Base-by-base conservation (phyloP, 1,139 yeast species). In the Pichia sp. region DNA sequence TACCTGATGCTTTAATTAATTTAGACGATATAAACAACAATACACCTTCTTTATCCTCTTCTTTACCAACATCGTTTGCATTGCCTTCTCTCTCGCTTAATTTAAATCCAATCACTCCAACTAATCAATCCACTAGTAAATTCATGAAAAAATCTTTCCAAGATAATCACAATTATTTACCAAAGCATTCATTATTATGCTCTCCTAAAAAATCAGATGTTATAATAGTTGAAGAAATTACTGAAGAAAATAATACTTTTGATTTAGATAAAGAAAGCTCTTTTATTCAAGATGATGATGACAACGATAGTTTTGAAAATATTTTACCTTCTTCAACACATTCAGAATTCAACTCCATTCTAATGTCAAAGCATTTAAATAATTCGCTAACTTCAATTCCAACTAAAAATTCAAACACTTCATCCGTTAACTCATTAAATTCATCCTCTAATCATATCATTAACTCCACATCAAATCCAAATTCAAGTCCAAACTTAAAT, bases 1-100 rank as follows among this genome's bases (percentile, higher is more conserved):
- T 59, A 22, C 64, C 64, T 1, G 53, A 59, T 33, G 60, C 63
- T 2, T 43, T 59, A n/a, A 60, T 60, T 15, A 58, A 60, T 45
- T 50, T 60, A 37, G 63, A 60, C 41, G 62, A 58, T 40, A 51
- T 60, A 8, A 47, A 55, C 25, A 41, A 31, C 22, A 26, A 11
- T 5, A 7, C 27, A 21, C n/a, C 20, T 26, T 26, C 28, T 8
- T 16, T 35, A 21, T 14, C 37, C 6, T 28, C 30, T n/a, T 27
- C 41, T 18, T 38, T 30, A 19, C 33, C 35, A n/a, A n/a, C 19
- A 23, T n/a, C 14, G 4, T 8, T 13, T 25, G n/a, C 10, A n/a
- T 21, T 11, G 13, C 7, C 14, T 16, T 14, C 16, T 5, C 8
- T 28, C 11, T 24, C 34, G 8, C 15, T 26, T 22, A 31, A 35